Evolutionary conservation across 257 asterid species (phyloP), one percentile per base, ranked within the genome.

Genomic region (Ilex aquifolium): DNA sequence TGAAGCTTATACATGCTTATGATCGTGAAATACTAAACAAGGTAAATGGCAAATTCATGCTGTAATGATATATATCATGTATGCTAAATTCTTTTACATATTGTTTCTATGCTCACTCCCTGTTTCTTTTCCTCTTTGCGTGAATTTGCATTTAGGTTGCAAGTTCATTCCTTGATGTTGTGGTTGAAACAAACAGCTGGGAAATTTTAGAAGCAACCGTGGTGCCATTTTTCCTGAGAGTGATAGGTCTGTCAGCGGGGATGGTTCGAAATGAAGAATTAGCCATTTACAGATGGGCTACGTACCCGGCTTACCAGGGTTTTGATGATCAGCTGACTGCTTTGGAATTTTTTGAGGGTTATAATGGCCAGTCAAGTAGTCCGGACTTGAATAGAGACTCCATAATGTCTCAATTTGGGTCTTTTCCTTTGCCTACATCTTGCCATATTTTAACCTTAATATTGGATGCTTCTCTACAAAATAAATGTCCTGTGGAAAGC

Each of bases 141-240:
- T 58, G 62, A 65, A 4, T 65, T 32, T 69, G 71, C 60, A 58
- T 65, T 65, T 79, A 90, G 97, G 95, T 78, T 64, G 78, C 86
- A 49, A 71, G 81, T 68, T 69, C 82, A 78, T 80, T 84, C 72
- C 83, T 87, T 72, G 77, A 77, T 69, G 85, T 76, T 67, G 79
- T 90, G 65, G 60, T 60, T 61, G 87, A 80, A 69, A 85, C 87
- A 76, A 81, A 80, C 69, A 78, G 80, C 75, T 90, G 97, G 97
- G 80, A 42, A 56, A 83, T 83, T 63, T 78, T 90, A 70, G 97
- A 81, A 73, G 79, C 51, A 58, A 81, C 85, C 57, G 56, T 85
- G 74, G 80, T 83, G 72, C 97, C 92, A 16, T 84, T 85, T 62
- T 67, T 90, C 71, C 82, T 90, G 73, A 78, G 93, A 79, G 82